Evolutionary conservation across 768 basidiomycete genomes (phyloP).

Genomic region (Boletus rufocinnamomeus): DNA sequence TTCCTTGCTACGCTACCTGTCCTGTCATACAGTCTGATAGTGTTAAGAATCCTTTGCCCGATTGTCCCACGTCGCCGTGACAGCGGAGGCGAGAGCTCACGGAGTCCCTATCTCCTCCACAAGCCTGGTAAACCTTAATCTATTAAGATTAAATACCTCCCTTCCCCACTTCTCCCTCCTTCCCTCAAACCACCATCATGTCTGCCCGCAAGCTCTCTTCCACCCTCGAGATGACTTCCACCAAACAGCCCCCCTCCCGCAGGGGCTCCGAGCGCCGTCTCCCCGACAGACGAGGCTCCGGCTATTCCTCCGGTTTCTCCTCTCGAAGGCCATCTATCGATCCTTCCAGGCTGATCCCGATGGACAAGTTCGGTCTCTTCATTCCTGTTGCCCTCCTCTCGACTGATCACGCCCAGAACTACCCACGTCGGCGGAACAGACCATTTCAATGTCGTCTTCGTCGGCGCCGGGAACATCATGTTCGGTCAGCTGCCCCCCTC

Average conservation of each 20-base stretch:
- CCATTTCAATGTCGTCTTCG: slow-evolving; percentile 91
- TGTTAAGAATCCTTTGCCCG: slow-evolving; percentile 1
- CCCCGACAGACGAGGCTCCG: slow-evolving; percentile 52
- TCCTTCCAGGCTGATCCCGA: slow-evolving; percentile 71
- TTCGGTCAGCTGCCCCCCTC: slow-evolving; percentile 59
- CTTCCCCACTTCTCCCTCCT: not conserved
- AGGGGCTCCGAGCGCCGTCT: slow-evolving; percentile 46
- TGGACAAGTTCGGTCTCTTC: slow-evolving; percentile 64
- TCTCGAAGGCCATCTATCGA: slow-evolving; percentile 77
- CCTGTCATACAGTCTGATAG: slow-evolving; percentile 5
- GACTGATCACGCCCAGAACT: slow-evolving; percentile 38
- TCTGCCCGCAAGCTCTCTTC: slow-evolving; percentile 29
- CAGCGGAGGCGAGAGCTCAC: not conserved
- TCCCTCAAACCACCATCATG: slow-evolving; percentile 23
- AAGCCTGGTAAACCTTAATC: slow-evolving; percentile 24
- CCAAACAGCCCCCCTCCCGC: slow-evolving; percentile 39
- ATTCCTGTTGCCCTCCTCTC: not conserved
- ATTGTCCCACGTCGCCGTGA: slow-evolving; percentile 11
- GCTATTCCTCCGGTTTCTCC: slow-evolving; percentile 42
- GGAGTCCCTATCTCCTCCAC: slow-evolving; percentile 1
- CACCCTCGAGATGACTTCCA: slow-evolving; percentile 35
- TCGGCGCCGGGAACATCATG: slow-evolving; percentile 98
- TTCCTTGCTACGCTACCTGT: slow-evolving; percentile 12
- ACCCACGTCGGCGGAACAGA: slow-evolving; percentile 59
- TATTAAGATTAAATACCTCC: slow-evolving; percentile 12